These are phyloP conservation scores for Scutellaria galericulata DNA, from an alignment of 257 asterid species.

Conservation along the genomic window DNA sequence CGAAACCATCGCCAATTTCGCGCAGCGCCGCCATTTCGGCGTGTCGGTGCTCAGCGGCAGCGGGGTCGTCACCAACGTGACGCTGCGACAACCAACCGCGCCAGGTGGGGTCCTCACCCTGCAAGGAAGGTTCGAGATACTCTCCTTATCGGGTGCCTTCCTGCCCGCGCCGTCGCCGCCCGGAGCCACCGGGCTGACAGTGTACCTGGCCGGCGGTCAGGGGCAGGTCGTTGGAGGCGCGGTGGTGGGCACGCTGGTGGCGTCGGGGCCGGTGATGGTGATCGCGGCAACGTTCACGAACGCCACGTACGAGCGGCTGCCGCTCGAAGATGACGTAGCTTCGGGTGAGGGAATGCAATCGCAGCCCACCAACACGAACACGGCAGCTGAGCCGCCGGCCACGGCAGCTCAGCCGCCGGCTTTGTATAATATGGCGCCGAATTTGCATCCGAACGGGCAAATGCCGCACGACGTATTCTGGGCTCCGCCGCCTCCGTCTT, in stretches of 20 bases:
- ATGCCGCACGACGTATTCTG: conserved; percentile 65
- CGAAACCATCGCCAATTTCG: conserved; percentile 63
- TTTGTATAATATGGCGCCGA: conserved; percentile 50
- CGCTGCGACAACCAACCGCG: conserved; percentile 62
- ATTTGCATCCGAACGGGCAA: conserved; percentile 59
- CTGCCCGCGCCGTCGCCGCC: conserved; percentile 71
- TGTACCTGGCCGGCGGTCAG: conserved; percentile 78
- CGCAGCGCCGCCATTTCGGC: conserved; percentile 66
- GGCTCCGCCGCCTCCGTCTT: conserved; percentile 56
- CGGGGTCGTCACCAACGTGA: conserved; percentile 65
- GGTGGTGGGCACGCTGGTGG: conserved; percentile 61
- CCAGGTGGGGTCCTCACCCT: conserved; percentile 62
- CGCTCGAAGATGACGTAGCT: conserved; percentile 57
- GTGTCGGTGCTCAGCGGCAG: conserved; percentile 77
- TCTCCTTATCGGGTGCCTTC: conserved; percentile 74
- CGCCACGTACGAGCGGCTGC: conserved; percentile 75
- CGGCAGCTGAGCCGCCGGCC: conserved; percentile 30
- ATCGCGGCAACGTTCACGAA: conserved; percentile 75
- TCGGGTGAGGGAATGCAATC: conserved; percentile 42
- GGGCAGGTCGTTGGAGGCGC: conserved; percentile 85
- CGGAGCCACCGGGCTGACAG: conserved; percentile 61
- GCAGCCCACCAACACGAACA: conserved; percentile 21
- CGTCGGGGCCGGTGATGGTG: conserved; percentile 86
- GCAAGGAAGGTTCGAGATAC: conserved; percentile 71
- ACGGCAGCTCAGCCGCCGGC: conserved; percentile 33